A percentile compares a stretch with the other conserved stretches of the same genome.
Evolutionary conservation across 352 stramenopile species (phyloP).

Genomic region (Plasmopara halstedii): DNA sequence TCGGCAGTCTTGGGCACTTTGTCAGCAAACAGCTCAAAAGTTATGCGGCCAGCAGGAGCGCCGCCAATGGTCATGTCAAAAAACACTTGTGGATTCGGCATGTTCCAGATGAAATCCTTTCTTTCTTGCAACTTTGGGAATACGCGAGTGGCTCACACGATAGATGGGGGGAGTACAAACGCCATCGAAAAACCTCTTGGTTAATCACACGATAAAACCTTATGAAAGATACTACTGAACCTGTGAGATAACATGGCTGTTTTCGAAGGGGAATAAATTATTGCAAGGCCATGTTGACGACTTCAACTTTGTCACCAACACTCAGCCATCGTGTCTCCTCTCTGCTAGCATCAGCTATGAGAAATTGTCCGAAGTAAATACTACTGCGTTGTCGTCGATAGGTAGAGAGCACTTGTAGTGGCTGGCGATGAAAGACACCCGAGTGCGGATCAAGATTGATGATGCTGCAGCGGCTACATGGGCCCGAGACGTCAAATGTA

Average conservation of each 20-base stretch:
- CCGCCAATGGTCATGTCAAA: slow-evolving; percentile 97
- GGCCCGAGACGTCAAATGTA: slow-evolving; percentile 50
- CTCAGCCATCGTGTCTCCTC: slow-evolving; percentile 30
- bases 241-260: slow-evolving; percentile 4
- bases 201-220: slow-evolving; percentile 9
- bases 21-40: slow-evolving; percentile 80
- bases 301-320: slow-evolving; percentile 21
- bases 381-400: slow-evolving; percentile 64
- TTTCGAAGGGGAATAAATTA: slow-evolving; percentile 2
- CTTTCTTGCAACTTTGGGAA: slow-evolving; percentile 28
- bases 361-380: slow-evolving; percentile 84
- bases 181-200: slow-evolving; percentile 17
- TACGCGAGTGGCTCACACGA: slow-evolving; percentile 17
- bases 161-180: slow-evolving; percentile 1
- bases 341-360: slow-evolving; percentile 16
- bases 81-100: slow-evolving; percentile 92
- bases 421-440: slow-evolving; percentile 39
- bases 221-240: slow-evolving; percentile 12
- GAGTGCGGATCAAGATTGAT: slow-evolving; percentile 79
- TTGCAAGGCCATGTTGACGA: not conserved
- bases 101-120: slow-evolving; percentile 25
- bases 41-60: slow-evolving; percentile 85
- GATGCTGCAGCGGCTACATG: slow-evolving; percentile 72
- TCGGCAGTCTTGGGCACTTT: slow-evolving; percentile 93
- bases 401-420: slow-evolving; percentile 62